phyloP scores from a whole-genome alignment of 345 rosid species.

The Tarenaya hassleriana region DNA sequence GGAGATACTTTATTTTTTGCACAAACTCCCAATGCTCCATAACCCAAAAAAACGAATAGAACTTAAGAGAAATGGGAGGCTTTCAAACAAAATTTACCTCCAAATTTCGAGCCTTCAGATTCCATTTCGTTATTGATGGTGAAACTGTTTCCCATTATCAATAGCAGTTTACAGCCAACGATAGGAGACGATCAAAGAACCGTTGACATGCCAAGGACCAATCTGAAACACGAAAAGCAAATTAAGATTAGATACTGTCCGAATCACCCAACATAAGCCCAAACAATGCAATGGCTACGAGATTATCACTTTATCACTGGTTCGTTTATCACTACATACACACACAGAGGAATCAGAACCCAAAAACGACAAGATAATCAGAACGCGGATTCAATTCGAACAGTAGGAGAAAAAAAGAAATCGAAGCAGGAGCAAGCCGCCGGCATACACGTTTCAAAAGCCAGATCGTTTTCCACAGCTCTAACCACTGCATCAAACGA shows the following conservation, averaged over 20 bases:
- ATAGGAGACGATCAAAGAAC: constrained; percentile 8
- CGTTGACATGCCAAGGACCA: neutral
- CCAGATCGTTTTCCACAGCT: constrained; percentile 6
- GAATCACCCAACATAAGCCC: neutral
- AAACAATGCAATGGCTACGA: neutral
- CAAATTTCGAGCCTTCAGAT: constrained; percentile 26
- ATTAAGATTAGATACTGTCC: neutral
- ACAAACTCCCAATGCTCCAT: no score
- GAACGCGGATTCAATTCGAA: neutral
- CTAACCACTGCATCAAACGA: no score
- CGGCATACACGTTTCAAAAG: constrained; percentile 5
- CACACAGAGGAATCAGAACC: no score
- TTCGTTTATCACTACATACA: no score
- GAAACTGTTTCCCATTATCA: neutral
- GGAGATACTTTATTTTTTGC: no score
- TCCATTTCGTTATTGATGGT: constrained; percentile 17
- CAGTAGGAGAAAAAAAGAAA: neutral
- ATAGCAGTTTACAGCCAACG: constrained; percentile 1
- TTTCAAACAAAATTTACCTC: constrained; percentile 20
- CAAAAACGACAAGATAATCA: neutral
- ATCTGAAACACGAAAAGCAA: constrained; percentile 1
- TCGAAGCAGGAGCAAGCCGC: neutral
- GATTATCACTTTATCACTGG: no score
- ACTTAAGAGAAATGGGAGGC: no score
- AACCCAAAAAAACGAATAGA: no score